Evolutionary conservation across 2,329 filamentous ascomycete genomes (phyloP).

Genomic region (Onygenales sp.): DNA sequence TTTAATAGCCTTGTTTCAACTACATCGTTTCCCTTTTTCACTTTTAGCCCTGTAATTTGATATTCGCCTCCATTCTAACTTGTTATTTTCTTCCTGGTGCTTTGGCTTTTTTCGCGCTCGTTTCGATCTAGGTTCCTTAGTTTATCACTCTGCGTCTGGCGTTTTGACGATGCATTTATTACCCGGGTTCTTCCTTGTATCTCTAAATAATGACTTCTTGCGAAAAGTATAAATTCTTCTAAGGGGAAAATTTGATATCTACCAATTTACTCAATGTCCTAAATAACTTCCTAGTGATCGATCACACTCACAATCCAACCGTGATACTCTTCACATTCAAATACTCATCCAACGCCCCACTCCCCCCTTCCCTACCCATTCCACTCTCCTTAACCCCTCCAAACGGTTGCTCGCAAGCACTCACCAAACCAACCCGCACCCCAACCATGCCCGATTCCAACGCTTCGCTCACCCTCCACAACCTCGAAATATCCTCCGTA

Average conservation of each 20-base stretch:
- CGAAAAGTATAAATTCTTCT: neutral
- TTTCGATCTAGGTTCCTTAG: neutral
- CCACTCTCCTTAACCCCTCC: conserved; percentile 8
- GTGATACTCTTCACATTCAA: conserved; percentile 6
- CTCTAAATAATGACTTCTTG: neutral
- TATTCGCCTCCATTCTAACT: neutral
- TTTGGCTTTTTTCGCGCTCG: neutral
- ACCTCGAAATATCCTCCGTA: conserved; percentile 52
- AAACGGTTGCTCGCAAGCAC: conserved; percentile 5
- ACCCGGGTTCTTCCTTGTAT: neutral
- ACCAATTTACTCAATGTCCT: neutral
- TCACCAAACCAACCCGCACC: conserved; percentile 21
- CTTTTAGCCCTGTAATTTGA: neutral
- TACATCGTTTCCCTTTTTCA: neutral
- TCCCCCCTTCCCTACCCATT: conserved; percentile 3
- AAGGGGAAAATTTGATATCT: neutral
- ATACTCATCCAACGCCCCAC: conserved; percentile 4
- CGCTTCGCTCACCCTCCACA: conserved; percentile 54
- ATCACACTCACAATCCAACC: conserved; percentile 1
- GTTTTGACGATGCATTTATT: neutral
- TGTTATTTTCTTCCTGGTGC: neutral
- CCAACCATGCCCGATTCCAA: conserved; percentile 83
- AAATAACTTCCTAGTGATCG: too few species aligned
- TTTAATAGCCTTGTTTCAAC: neutral
- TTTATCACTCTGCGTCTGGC: neutral